Evolutionary conservation across 2,329 filamentous ascomycete genomes (phyloP).

Genomic region (Aschersonia sp.): DNA sequence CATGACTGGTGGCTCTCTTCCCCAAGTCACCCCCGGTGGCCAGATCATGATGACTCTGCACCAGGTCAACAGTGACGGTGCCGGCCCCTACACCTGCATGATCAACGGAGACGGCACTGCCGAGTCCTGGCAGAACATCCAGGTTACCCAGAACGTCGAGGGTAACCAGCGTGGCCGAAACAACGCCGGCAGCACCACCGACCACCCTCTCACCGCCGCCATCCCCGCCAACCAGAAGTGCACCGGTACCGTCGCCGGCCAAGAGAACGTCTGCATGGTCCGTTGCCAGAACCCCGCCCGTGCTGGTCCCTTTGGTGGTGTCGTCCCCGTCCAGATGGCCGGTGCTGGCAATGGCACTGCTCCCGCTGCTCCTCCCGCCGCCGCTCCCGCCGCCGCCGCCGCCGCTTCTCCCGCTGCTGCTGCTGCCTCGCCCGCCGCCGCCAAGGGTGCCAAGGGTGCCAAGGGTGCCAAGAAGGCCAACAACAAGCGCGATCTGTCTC

Average conservation of each 20-base stretch:
- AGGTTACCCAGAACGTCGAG: slow-evolving; percentile 28
- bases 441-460: neutral
- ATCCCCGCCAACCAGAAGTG: slow-evolving; percentile 41
- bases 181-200: slow-evolving; percentile 22
- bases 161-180: slow-evolving; percentile 22
- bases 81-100: slow-evolving; percentile 50
- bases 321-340: slow-evolving; percentile 4
- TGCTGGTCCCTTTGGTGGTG: slow-evolving; percentile 3
- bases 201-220: slow-evolving; percentile 40
- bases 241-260: slow-evolving; percentile 44
- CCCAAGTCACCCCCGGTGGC: slow-evolving; percentile 44
- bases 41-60: slow-evolving; percentile 46
- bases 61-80: slow-evolving; percentile 54
- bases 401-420: neutral
- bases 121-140: slow-evolving; percentile 33
- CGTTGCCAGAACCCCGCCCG: slow-evolving; percentile 45
- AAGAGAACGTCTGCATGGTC: slow-evolving; percentile 45
- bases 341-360: neutral
- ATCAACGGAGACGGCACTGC: slow-evolving; percentile 47
- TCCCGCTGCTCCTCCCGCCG: neutral
- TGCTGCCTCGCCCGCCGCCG: neutral
- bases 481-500: neutral
- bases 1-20: slow-evolving; percentile 39
- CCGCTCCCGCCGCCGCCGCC: neutral
- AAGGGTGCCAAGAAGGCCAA: slow-evolving; percentile 1